These are phyloP conservation scores for Bipolaris bicolor DNA, from an alignment of 2,329 filamentous ascomycete species.

Conservation along the genomic window DNA sequence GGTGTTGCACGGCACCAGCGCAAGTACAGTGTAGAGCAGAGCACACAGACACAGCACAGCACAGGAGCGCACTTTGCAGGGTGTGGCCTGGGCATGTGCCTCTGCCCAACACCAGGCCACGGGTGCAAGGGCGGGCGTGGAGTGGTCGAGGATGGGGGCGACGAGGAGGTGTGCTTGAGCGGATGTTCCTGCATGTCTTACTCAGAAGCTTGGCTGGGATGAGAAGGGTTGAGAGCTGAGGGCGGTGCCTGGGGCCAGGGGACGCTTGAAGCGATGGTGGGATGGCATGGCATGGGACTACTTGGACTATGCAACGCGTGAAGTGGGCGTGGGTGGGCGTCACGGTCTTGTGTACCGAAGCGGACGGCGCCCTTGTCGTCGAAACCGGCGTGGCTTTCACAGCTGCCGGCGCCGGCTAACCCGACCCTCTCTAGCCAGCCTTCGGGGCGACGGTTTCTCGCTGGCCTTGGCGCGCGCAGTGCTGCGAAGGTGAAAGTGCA, in stretches of 20 bases:
- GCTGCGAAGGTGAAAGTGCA: conserved; percentile 21
- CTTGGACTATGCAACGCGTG: too few relatives aligned
- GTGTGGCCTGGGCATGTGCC: not conserved
- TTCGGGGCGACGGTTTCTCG: conserved; percentile 20
- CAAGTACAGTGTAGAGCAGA: too few relatives aligned
- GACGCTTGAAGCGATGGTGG: not conserved
- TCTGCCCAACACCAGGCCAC: conserved; percentile 13
- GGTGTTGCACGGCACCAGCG: conserved; percentile 22
- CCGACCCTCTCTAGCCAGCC: conserved; percentile 11
- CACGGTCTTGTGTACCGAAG: conserved; percentile 30
- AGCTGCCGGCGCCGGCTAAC: conserved; percentile 23
- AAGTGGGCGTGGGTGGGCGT: not conserved
- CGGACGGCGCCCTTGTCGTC: conserved; percentile 18
- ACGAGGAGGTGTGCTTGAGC: conserved; percentile 15
- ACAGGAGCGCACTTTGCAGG: conserved; percentile 2
- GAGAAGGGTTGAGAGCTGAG: conserved; percentile 12
- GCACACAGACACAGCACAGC: too few relatives aligned
- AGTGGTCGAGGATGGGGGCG: not conserved
- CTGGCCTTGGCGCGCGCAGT: conserved; percentile 27
- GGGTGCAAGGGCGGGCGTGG: too few relatives aligned
- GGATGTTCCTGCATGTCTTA: conserved; percentile 37
- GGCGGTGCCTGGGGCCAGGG: conserved; percentile 3
- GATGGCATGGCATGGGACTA: not conserved
- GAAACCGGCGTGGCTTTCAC: conserved; percentile 30
- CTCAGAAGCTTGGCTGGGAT: conserved; percentile 18